Evolutionary conservation across 139 green algal genomes (phyloP).

Genomic region (Pedinophyceae sp.): DNA sequence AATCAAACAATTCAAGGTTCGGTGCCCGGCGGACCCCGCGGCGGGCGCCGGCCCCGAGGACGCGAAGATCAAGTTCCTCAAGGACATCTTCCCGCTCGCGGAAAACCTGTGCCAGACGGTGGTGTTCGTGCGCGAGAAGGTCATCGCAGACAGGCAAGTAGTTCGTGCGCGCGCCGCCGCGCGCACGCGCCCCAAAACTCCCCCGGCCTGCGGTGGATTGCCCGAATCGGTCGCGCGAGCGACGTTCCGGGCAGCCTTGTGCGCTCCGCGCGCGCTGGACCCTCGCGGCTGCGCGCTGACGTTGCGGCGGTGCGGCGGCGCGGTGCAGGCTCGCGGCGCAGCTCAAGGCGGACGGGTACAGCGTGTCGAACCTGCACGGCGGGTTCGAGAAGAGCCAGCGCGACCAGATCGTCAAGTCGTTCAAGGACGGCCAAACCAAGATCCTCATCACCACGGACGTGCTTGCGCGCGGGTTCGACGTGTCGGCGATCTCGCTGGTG

Average conservation of each 20-base stretch:
- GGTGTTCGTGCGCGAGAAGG: slow-evolving; percentile 95
- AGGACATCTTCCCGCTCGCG: slow-evolving; percentile 79
- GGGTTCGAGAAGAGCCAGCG: not conserved
- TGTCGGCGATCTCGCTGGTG: slow-evolving; percentile 87
- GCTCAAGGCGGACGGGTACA: not conserved
- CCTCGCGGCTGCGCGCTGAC: too few species aligned
- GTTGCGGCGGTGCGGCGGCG: too few species aligned
- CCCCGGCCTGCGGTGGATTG: too few species aligned
- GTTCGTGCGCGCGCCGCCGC: too few species aligned
- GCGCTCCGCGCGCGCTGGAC: slow-evolving; percentile 24
- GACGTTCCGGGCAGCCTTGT: too few species aligned
- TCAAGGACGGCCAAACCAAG: not conserved
- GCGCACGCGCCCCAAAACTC: too few species aligned
- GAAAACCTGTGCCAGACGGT: slow-evolving; percentile 97
- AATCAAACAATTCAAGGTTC: slow-evolving; percentile 94
- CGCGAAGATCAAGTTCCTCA: slow-evolving; percentile 76
- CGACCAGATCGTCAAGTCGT: slow-evolving; percentile 1
- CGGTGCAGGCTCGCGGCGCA: not conserved
- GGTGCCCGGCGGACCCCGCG: too few species aligned
- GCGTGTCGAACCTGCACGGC: not conserved
- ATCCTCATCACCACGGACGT: slow-evolving; percentile 96
- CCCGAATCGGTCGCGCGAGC: too few species aligned
- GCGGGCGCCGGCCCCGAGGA: too few species aligned
- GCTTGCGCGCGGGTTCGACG: slow-evolving; percentile 87
- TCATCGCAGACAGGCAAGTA: too few species aligned